Percentiles rank a stretch among this genome's conserved stretches.
Evolutionary conservation across 108 stramenopile genomes (phyloP).

Genomic region (Epipyxis sp.): DNA sequence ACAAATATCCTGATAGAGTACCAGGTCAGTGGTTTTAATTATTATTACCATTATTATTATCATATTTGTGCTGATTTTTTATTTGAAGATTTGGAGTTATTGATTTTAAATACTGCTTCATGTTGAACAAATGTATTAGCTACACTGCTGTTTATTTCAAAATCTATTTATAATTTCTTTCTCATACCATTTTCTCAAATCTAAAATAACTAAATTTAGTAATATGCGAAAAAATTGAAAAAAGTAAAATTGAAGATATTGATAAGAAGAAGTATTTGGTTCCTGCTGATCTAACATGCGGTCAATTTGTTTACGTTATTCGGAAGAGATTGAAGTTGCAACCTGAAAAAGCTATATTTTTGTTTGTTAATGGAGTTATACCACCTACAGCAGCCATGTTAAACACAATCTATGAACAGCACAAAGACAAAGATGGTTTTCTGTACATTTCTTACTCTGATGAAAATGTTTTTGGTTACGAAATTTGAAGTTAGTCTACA

Average conservation of each 20-base stretch:
- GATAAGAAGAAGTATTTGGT: constrained; percentile 97
- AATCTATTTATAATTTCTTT: no score
- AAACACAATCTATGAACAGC: constrained; percentile 80
- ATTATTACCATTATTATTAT: background rate
- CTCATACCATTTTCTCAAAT: no score
- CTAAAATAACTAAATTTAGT: constrained; percentile 36
- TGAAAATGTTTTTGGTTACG: constrained; percentile 89
- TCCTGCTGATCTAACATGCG: constrained; percentile 88
- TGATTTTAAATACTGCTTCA: no score
- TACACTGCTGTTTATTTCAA: no score
- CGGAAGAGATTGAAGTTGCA: constrained; percentile 90
- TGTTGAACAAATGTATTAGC: no score
- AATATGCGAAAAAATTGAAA: constrained; percentile 76
- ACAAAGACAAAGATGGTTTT: constrained; percentile 88
- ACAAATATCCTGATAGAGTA: constrained; percentile 95
- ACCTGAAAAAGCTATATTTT: constrained; percentile 60
- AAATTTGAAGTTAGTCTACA: no score
- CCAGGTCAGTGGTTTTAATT: constrained; percentile 64
- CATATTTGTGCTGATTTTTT: background rate
- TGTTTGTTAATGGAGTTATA: constrained; percentile 72
- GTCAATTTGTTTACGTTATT: constrained; percentile 97
- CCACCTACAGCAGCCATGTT: constrained; percentile 59
- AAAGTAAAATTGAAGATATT: constrained; percentile 66
- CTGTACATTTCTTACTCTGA: constrained; percentile 96
- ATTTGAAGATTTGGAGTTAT: background rate